Percentiles rank a stretch among this genome's conserved stretches.
Conservation (phyloP, 2,329 filamentous ascomycete genomes). For the Aspergillus arachidicola region DNA sequence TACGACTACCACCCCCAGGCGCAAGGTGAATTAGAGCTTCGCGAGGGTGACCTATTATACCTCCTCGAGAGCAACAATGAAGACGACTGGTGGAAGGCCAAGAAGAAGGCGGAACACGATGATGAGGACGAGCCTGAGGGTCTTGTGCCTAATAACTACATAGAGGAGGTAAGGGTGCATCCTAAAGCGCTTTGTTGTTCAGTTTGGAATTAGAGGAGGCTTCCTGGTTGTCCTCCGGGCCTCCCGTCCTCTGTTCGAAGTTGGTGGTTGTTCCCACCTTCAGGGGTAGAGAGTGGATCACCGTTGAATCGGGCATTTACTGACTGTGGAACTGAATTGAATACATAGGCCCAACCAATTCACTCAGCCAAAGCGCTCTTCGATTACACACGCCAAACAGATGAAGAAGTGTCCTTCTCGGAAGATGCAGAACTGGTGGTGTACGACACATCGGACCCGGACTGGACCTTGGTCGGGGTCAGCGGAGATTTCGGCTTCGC, state of each 20-base stretch:
- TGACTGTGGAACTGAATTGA: slow-evolving; percentile 4
- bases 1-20: slow-evolving; percentile 92
- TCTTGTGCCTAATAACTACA: slow-evolving; percentile 90
- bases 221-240: neutral
- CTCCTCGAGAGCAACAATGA: slow-evolving; percentile 78
- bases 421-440: slow-evolving; percentile 83
- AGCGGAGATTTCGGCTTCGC: slow-evolving; percentile 90
- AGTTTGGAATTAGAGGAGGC: neutral
- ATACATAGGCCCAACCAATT: slow-evolving; percentile 62
- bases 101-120: slow-evolving; percentile 80
- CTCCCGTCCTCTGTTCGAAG: neutral
- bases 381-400: slow-evolving; percentile 95
- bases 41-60: slow-evolving; percentile 86
- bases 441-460: slow-evolving; percentile 87
- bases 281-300: slow-evolving; percentile 19
- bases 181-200: neutral
- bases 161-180: slow-evolving; percentile 73
- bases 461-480: slow-evolving; percentile 91
- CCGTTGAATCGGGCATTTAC: neutral
- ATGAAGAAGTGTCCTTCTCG: slow-evolving; percentile 94
- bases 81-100: slow-evolving; percentile 93
- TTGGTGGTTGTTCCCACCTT: slow-evolving; percentile 7
- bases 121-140: slow-evolving; percentile 91
- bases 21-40: slow-evolving; percentile 80
- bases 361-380: slow-evolving; percentile 87